Evolutionary conservation across 1,284 basidiomycete genomes (phyloP), one percentile per base, ranked within the genome.

Genomic region (Ustilago shanxiensis): DNA sequence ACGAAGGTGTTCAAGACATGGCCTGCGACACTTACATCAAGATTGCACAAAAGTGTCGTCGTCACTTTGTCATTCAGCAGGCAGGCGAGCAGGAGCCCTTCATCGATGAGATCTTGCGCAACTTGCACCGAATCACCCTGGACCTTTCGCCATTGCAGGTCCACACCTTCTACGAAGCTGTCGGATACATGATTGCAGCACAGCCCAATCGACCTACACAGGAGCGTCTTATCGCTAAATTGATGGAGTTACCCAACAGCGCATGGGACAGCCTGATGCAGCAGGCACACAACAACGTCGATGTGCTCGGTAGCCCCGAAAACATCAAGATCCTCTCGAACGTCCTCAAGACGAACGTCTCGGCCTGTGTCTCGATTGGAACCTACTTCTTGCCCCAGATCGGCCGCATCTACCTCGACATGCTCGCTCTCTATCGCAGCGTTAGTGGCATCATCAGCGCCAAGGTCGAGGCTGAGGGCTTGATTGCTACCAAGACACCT

Each of bases 11-110:
- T 13, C 97, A 99, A 87, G 97, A 99, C 87, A 99, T 99, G 97
- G 97, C 97, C 54, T 99, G 97, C 87, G 97, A 99, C 87, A 99
- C 97, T 0, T 99, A 99, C 88, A 98, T 99, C 89, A 99, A 99
- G 88, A 99, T 99, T 82, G 95, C 97, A 22, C 96, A 99, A 87
- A 99, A 98, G 88, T 99, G 97, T 86, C 90, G 95, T 53, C 90
- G 96, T 61, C 97, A 99, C 87, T 99, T 99, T 83, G 95, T 99
- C 69, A 96, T 98, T 92, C 95, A 97, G 86, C 97, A 99, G 87
- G 93, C 94, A 2, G 95, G 95, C 73, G 97, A 99, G 87, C 91
- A 92, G 71, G 97, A 99, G 86, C 97, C 97, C 1, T 99, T 99
- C 87, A 93, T 99, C 55, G 96, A 99, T 83, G 97, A 99, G 88